Evolutionary conservation across 176 grass and related monocot genomes (phyloP), one percentile per base, ranked within the genome.

Genomic region (Guadua angustifolia): DNA sequence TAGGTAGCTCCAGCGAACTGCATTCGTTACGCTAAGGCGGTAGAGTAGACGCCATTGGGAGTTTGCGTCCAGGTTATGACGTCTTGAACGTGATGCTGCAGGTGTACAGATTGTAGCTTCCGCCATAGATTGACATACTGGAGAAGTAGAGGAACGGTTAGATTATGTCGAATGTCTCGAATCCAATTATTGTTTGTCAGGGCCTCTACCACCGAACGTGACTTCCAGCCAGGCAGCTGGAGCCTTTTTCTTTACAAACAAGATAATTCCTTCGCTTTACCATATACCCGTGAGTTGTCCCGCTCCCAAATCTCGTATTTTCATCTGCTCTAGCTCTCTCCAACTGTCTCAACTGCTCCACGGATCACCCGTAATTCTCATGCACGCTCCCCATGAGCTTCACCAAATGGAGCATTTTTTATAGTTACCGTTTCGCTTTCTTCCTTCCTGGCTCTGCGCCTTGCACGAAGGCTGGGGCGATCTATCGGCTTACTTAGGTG

Each of bases 301-400:
- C 46, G 44, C 56, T 33, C 58, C 50, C 56, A 58, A 52, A 81
- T 65, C 22, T 18, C 12, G 44, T 55, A 72, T 38, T 66, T 32
- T 77, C 71, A 82, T 89, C 59, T 50, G 62, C 49, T 39, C 61
- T 66, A 67, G 18, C 78, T 40, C 42, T 33, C 53, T 35, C 47
- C 40, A 81, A 89, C 77, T 66, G 65, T 83, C 79, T 74, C 88
- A 83, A 86, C 88, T 86, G 79, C 67, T 83, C 38, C 74, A 57
- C 33, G 22, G 40, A 42, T 8, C 40, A 42, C 40, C 7, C n/a
- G 79, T 83, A 67, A 69, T 83, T 79, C 59, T 32, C 42, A 49
- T n/a, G 57, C 66, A 64, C 61, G 2, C 29, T 61, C 42, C 13
- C 6, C 21, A 24, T 59, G 4, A 24, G 2, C 56, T 59, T 59